These are phyloP conservation scores for Geotrichum citri-aurantii DNA, from an alignment of 1,139 yeast genomes.

Conservation along the genomic window DNA sequence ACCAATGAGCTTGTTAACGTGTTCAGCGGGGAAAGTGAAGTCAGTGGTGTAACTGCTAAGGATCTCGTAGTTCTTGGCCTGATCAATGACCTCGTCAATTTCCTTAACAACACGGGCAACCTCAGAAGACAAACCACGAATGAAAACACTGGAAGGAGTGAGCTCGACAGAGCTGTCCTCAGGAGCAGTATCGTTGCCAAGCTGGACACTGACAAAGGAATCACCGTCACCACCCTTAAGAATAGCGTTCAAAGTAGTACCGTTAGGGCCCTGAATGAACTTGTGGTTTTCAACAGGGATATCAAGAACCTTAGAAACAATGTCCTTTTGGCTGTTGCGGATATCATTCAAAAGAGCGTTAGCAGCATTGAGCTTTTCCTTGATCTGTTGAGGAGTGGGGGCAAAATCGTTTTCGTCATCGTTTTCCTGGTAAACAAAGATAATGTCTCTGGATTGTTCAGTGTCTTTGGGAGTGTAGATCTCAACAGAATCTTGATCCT, in stretches of 20 bases:
- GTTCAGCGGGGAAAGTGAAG: conserved; percentile 57
- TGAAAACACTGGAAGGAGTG: conserved; percentile 47
- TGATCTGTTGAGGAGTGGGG: conserved; percentile 39
- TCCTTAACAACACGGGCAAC: conserved; percentile 51
- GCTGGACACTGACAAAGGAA: conserved; percentile 26
- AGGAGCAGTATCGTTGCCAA: conserved; percentile 26
- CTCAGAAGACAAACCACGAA: conserved; percentile 58
- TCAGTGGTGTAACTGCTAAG: conserved; percentile 53
- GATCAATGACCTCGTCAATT: conserved; percentile 52
- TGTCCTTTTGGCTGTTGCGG: conserved; percentile 52
- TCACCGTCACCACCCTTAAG: conserved; percentile 33
- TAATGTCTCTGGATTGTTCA: conserved; percentile 36
- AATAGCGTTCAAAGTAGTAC: conserved; percentile 44
- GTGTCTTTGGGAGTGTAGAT: conserved; percentile 50
- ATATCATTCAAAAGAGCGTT: conserved; percentile 51
- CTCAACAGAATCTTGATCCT: conserved; percentile 47
- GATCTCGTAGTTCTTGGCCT: conserved; percentile 57
- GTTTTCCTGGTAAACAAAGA: conserved; percentile 39
- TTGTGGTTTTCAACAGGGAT: conserved; percentile 56
- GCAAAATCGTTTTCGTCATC: conserved; percentile 42
- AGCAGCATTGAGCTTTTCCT: conserved; percentile 37
- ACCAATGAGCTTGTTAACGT: conserved; percentile 80
- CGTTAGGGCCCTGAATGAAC: conserved; percentile 51
- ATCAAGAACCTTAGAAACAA: conserved; percentile 47
- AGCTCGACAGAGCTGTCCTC: conserved; percentile 36